Evolutionary conservation across 371 early-diverging fungal species (phyloP), one percentile per base, ranked within the genome.

Genomic region (Apophysomyces ossiformis): DNA sequence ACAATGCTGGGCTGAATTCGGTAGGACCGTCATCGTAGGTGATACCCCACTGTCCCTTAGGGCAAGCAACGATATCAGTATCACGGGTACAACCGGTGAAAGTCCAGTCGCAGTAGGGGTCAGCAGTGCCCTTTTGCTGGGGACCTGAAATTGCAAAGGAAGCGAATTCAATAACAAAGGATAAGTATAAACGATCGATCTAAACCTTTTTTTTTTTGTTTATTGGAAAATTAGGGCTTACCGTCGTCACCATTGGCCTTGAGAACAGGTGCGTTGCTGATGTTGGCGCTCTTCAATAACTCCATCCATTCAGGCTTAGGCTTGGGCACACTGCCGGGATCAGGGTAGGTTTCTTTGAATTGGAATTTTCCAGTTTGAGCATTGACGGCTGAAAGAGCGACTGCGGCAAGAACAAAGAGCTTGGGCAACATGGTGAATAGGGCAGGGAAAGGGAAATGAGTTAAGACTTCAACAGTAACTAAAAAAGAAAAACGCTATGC

Each of bases 21-120:
- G 82, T 79, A 26, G 90, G 90, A 39, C 90, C 90, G 61, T 89
- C 90, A 60, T 89, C 89, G 39, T 76, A 87, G 44, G 88, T 89
- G 45, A 87, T 66, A 59, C 86, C 87, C 86, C 86, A 87, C 56
- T 77, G 70, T 35, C 82, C 82, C 54, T 75, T 84, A 5, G 87
- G 87, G 65, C 87, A 87, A 5, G 76, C 70, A n/a, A 69, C 65
- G 26, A 87, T 75, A 67, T 84, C 84, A 59, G 75, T 77, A 7
- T 66, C 62, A 15, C 83, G 79, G 58, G 67, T 65, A 62, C 87
- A 87, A 5, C 80, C 82, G 0, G 82, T 69, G 61, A 75, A 84
- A 5, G 86, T 78, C 87, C 87, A 87, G 70, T 85, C 84, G 61
- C 87, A 87, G 60, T 81, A 81, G 21, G 71, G 71, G 39, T 83